A percentile compares a stretch with the other conserved stretches of the same genome.
Conservation (phyloP, 495 filamentous ascomycete genomes). For the Penicillium canescens region DNA sequence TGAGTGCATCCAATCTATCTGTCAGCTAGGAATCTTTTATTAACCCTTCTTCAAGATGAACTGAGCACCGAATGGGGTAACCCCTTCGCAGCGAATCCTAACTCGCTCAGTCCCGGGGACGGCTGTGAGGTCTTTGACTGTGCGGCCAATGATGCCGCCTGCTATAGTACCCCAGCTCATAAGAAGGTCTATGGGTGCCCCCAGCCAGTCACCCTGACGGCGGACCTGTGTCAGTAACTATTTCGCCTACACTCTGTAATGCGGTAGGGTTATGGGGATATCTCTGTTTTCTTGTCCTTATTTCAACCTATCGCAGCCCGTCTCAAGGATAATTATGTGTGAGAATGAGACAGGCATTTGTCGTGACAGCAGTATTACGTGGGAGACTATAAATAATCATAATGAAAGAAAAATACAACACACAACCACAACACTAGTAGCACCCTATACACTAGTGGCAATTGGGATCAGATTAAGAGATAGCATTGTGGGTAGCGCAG, state of each 20-base stretch:
- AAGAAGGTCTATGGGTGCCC: slow-evolving; percentile 34
- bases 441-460: too few relatives aligned
- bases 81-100: slow-evolving; percentile 27
- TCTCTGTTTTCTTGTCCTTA: slow-evolving; percentile 12
- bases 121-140: slow-evolving; percentile 32
- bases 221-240: slow-evolving; percentile 22
- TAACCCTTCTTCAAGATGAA: slow-evolving; percentile 24
- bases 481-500: too few relatives aligned
- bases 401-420: slow-evolving; percentile 1
- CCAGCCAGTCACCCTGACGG: slow-evolving; percentile 26
- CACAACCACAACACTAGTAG: not conserved
- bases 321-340: slow-evolving; percentile 2
- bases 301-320: slow-evolving; percentile 8
- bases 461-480: too few relatives aligned
- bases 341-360: slow-evolving; percentile 9
- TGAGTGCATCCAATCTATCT: slow-evolving; percentile 19
- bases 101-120: slow-evolving; percentile 29
- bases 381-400: slow-evolving; percentile 4
- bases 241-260: slow-evolving; percentile 7
- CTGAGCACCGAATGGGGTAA: slow-evolving; percentile 32
- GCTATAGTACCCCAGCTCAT: slow-evolving; percentile 29
- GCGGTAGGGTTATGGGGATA: slow-evolving; percentile 1
- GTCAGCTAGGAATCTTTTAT: slow-evolving; percentile 3
- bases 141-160: slow-evolving; percentile 26
- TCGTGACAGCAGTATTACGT: slow-evolving; percentile 4